Evolutionary conservation across 805 yeast species (phyloP).

Genomic region (Kodamaea sagamina): DNA sequence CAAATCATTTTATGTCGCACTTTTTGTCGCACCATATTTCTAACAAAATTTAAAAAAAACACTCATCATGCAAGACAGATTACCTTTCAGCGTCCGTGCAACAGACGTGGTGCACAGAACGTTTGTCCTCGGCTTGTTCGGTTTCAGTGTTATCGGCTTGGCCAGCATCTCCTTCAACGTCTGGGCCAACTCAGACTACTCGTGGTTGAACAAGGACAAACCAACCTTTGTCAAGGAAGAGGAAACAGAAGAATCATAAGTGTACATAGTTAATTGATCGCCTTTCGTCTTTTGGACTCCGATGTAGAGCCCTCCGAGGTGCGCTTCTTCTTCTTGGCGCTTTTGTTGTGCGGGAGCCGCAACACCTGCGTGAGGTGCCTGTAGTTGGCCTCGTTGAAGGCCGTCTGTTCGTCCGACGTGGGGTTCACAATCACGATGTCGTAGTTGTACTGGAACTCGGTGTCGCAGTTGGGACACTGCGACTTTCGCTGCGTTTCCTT

Average conservation of each 20-base stretch:
- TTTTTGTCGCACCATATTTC: slow-evolving; percentile 8
- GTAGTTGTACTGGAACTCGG: slow-evolving; percentile 21
- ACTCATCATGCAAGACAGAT: slow-evolving; percentile 22
- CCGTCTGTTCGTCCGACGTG: slow-evolving; percentile 3
- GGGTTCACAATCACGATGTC: slow-evolving; percentile 40
- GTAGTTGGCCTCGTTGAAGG: slow-evolving; percentile 4
- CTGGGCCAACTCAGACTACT: slow-evolving; percentile 46
- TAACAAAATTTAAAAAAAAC: slow-evolving; percentile 1
- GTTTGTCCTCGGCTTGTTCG: slow-evolving; percentile 43
- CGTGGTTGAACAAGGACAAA: slow-evolving; percentile 42
- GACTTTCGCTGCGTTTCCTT: slow-evolving; percentile 13
- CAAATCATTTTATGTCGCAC: slow-evolving; percentile 1
- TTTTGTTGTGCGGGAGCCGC: slow-evolving; percentile 3
- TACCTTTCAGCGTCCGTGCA: slow-evolving; percentile 45
- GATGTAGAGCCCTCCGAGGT: neutral
- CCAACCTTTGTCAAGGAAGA: slow-evolving; percentile 37
- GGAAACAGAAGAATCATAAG: slow-evolving; percentile 23
- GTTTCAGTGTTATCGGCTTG: slow-evolving; percentile 42
- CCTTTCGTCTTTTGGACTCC: neutral
- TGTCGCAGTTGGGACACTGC: slow-evolving; percentile 37
- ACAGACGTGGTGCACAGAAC: slow-evolving; percentile 47
- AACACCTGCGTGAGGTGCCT: neutral
- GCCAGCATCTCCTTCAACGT: slow-evolving; percentile 43
- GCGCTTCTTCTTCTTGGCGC: neutral
- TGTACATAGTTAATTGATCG: neutral